Conservation (phyloP, 1,284 basidiomycete species). For the Moniliophthora roreri region DNA sequence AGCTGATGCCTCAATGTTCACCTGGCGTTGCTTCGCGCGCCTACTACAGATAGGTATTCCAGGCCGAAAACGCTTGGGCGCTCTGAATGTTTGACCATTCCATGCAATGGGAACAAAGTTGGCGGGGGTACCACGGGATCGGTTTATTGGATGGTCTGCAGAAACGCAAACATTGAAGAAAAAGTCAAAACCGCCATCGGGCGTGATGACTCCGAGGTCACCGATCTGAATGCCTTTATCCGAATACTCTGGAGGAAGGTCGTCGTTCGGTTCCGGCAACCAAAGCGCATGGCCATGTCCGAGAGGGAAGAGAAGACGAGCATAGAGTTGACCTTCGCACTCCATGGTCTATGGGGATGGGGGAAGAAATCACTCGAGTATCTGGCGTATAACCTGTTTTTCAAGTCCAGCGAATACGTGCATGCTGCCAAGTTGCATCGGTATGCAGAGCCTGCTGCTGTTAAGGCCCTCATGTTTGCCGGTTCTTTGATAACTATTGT, state of each 20-base stretch:
- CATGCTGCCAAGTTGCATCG: too few relatives aligned
- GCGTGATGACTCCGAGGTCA: slow-evolving; percentile 21
- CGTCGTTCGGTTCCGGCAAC: not conserved
- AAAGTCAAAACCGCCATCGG: slow-evolving; percentile 18
- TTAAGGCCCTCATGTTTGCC: too few relatives aligned
- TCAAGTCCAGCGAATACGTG: too few relatives aligned
- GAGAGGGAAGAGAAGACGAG: not conserved
- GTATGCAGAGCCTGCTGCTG: too few relatives aligned
- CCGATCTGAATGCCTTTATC: slow-evolving; percentile 24
- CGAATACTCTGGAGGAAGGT: not conserved
- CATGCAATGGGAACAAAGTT: slow-evolving; percentile 6
- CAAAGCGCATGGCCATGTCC: not conserved
- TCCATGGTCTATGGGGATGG: too few relatives aligned
- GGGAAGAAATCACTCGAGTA: too few relatives aligned
- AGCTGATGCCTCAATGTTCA: not conserved
- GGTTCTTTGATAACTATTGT: too few relatives aligned
- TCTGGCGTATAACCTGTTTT: too few relatives aligned
- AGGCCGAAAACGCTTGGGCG: not conserved
- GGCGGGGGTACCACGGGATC: slow-evolving; percentile 5
- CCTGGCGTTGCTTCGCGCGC: not conserved
- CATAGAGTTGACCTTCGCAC: not conserved
- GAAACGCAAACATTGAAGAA: slow-evolving; percentile 18
- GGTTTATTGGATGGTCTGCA: slow-evolving; percentile 14
- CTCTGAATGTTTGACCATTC: not conserved
- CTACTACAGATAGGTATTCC: too few relatives aligned